A percentile compares a stretch with the other conserved stretches of the same genome.
These are phyloP conservation scores for Phyllosticta capitalensis DNA, from an alignment of 2,329 filamentous ascomycete genomes.

Conservation along the genomic window DNA sequence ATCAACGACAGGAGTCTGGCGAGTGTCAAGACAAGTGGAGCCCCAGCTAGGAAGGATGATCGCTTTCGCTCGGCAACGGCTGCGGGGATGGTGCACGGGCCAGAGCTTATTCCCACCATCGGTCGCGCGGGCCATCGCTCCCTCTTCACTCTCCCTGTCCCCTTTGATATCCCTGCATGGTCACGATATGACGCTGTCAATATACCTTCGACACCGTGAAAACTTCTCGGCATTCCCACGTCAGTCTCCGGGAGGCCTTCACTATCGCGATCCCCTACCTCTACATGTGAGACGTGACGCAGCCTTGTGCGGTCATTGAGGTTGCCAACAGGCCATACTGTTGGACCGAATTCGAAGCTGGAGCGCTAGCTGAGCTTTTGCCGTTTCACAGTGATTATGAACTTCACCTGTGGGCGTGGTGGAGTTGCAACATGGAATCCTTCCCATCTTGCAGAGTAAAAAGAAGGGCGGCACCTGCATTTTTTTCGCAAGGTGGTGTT, in stretches of 20 bases:
- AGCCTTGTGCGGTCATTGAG: neutral
- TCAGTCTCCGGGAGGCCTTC: neutral
- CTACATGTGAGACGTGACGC: neutral
- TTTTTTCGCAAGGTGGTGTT: accelerated
- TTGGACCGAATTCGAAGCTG: neutral
- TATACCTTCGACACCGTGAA: neutral
- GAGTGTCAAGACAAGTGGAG: neutral
- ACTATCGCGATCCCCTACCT: neutral
- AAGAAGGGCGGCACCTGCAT: neutral
- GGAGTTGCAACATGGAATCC: neutral
- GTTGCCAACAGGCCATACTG: neutral
- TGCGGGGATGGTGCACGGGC: slow-evolving; percentile 3
- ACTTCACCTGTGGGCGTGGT: neutral
- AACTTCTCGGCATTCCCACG: neutral
- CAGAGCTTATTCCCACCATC: slow-evolving; percentile 6
- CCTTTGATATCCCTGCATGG: neutral
- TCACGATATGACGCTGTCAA: neutral
- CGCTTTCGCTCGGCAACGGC: neutral
- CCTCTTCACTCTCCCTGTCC: neutral
- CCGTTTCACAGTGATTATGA: neutral
- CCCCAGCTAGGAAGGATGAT: neutral
- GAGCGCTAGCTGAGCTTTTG: neutral
- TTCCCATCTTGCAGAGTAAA: neutral
- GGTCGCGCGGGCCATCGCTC: neutral
- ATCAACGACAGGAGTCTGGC: neutral